Base-by-base conservation (phyloP, 306 rosid genomes). In the Vigna angularis region DNA sequence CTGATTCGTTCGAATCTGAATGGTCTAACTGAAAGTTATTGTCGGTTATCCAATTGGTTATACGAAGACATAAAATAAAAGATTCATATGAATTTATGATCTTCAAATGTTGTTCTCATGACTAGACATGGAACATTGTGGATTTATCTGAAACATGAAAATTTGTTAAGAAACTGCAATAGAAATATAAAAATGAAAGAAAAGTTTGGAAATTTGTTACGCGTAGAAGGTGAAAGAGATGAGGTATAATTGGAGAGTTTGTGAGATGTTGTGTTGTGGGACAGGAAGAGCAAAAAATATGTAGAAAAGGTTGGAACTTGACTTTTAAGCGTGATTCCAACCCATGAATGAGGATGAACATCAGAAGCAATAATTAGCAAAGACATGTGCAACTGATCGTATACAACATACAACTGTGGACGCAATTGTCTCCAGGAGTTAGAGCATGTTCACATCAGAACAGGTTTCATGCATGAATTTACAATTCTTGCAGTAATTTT, bases 321-420 rank as follows among this genome's bases (percentile, higher is more conserved):
- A 51, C 42, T 17, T 49, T 45, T 32, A 45, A 45, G 49, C 26
- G 61, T 26, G 48, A 9, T 74, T 81, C 74, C 67, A 67, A 69
- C 73, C 61, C 36, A 69, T 75, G 59, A 24, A 63, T 49, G 4
- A 61, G 42, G 78, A 52, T 62, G 62, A 49, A 15, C n/a, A 51
- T 30, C 12, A 51, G 57, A n/a, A 50, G 59, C 73, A 72, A 72
- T 51, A 79, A 72, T 72, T 42, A 72, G 72, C 58, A 70, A 30
- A 52, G 69, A n/a, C 78, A 70, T 82, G 70, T 70, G 82, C 73
- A 70, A 70, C 28, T 4, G 28, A 74, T 67, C 66, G 28, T 26
- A 74, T 20, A 58, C 1, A 73, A 73, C 10, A 15, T 6, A 1
- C 10, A 66, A 53, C 20, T n/a, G 2, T 47, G 75, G 42, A 66